These are phyloP conservation scores for Heritiera fomes DNA, from an alignment of 345 rosid species.

Conservation along the genomic window DNA sequence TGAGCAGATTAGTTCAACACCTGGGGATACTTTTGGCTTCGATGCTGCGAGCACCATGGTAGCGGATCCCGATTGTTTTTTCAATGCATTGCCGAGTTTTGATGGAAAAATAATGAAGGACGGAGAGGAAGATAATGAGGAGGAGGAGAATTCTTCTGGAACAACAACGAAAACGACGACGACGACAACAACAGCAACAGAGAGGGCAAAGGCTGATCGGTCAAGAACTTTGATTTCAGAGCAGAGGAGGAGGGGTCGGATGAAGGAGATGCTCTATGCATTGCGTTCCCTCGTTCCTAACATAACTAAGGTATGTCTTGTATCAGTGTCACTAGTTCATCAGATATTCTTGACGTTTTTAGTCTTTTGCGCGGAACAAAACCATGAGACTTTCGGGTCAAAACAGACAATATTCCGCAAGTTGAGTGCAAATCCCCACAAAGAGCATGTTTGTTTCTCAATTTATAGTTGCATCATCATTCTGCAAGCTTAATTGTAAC, in stretches of 20 bases:
- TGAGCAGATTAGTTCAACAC: conserved; percentile 30
- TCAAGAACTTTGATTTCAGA: conserved; percentile 76
- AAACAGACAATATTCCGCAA: too few species aligned
- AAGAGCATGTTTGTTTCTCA: not conserved
- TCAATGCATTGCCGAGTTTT: conserved; percentile 41
- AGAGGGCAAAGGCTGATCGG: conserved; percentile 56
- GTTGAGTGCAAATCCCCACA: too few species aligned
- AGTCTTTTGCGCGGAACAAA: too few species aligned
- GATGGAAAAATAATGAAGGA: conserved; percentile 34
- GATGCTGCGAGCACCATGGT: conserved; percentile 20
- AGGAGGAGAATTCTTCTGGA: conserved; percentile 58
- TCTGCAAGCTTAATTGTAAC: too few species aligned
- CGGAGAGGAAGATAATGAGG: conserved; percentile 40
- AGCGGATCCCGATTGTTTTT: conserved; percentile 32
- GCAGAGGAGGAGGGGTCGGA: conserved; percentile 65
- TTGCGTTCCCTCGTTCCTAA: conserved; percentile 88
- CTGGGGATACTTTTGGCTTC: conserved; percentile 33
- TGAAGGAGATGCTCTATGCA: conserved; percentile 89
- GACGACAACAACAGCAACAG: not conserved
- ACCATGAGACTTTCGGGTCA: too few species aligned
- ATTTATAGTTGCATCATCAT: not conserved
- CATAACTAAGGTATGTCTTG: conserved; percentile 68
- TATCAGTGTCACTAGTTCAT: not conserved
- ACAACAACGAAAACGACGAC: conserved; percentile 41
- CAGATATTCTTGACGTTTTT: not conserved